Conservation (phyloP, 495 filamentous ascomycete species). For the Penicillium soppii region DNA sequence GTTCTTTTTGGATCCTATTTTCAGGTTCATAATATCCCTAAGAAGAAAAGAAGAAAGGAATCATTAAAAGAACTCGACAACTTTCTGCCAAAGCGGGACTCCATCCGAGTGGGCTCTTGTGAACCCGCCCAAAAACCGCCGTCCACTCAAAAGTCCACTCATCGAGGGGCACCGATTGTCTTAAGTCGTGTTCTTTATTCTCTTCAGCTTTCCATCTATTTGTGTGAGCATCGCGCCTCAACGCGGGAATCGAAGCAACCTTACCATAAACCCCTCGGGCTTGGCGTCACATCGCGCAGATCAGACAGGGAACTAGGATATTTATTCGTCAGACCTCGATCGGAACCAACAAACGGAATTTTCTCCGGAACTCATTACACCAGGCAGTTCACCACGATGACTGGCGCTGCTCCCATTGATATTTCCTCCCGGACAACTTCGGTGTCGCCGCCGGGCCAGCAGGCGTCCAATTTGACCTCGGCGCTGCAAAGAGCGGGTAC, state of each 20-base stretch:
- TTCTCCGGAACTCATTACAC: neutral
- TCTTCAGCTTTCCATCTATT: conserved; percentile 35
- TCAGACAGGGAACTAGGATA: conserved; percentile 38
- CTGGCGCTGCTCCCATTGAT: conserved; percentile 60
- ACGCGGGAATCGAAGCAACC: conserved; percentile 36
- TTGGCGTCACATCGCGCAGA: conserved; percentile 43
- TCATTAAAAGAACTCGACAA: conserved; percentile 5
- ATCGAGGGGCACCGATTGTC: conserved; percentile 47
- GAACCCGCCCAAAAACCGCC: conserved; percentile 37
- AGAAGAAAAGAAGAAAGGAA: conserved; percentile 6
- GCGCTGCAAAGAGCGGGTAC: conserved; percentile 52
- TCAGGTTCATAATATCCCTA: neutral
- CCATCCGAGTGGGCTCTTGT: conserved; percentile 43
- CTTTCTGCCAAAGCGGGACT: conserved; percentile 39
- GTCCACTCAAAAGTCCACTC: conserved; percentile 34
- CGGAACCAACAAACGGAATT: neutral
- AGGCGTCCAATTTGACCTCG: conserved; percentile 62
- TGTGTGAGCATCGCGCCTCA: conserved; percentile 41
- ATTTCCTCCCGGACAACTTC: conserved; percentile 61
- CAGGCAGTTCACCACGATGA: conserved; percentile 42
- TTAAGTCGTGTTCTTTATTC: conserved; percentile 34
- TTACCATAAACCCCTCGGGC: conserved; percentile 40
- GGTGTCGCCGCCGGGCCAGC: conserved; percentile 58
- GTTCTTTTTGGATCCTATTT: neutral
- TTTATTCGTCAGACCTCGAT: conserved; percentile 5